Evolutionary conservation across 768 basidiomycete species (phyloP).

Genomic region (Podaxis pistillaris): DNA sequence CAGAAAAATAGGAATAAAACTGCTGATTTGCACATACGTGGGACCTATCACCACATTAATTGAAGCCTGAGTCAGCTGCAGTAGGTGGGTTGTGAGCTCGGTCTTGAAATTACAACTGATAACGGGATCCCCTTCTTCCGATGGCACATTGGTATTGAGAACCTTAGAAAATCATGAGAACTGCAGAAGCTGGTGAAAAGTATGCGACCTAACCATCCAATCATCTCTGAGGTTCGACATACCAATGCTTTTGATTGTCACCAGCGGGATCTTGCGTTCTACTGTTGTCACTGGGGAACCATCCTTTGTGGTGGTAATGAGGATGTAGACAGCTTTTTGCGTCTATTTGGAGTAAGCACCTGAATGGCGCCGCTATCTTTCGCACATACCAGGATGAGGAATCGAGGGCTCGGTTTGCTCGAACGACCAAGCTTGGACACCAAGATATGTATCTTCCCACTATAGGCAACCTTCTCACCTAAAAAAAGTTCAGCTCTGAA

Average conservation of each 20-base stretch:
- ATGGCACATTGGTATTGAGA: conserved; percentile 64
- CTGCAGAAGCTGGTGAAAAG: background rate
- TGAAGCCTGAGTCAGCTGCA: conserved; percentile 76
- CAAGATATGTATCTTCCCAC: conserved; percentile 74
- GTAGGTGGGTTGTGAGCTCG: conserved; percentile 79
- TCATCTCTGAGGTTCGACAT: conserved; percentile 92
- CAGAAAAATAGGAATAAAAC: background rate
- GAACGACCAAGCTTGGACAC: conserved; percentile 85
- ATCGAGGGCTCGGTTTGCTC: conserved; percentile 89
- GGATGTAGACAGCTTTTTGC: conserved; percentile 80
- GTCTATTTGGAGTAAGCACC: conserved; percentile 47
- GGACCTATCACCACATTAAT: conserved; percentile 74
- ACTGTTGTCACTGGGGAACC: conserved; percentile 56
- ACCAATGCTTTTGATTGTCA: conserved; percentile 82
- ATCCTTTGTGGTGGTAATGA: conserved; percentile 58
- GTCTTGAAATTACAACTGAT: conserved; percentile 95
- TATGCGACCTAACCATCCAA: conserved; percentile 72
- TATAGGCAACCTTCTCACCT: conserved; percentile 84
- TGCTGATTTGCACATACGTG: conserved; percentile 51
- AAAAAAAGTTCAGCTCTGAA: conserved; percentile 10
- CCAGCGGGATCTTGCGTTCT: conserved; percentile 87
- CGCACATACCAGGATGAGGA: conserved; percentile 76
- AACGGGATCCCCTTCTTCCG: conserved; percentile 94
- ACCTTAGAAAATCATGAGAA: conserved; percentile 46
- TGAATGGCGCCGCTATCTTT: background rate